Conservation (phyloP, 2,329 filamentous ascomycete genomes). For the Penicillium sp. region DNA sequence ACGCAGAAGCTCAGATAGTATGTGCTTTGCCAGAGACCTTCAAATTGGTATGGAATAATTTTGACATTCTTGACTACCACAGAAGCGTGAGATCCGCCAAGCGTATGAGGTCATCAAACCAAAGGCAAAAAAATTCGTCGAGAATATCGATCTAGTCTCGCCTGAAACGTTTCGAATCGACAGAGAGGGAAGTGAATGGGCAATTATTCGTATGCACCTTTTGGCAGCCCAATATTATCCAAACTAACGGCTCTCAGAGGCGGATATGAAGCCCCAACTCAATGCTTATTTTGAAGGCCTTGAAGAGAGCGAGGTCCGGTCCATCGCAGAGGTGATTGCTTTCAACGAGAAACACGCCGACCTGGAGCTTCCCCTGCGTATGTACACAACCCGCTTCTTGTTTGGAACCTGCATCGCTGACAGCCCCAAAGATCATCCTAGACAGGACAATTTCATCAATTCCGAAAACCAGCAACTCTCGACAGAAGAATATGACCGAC, state of each 20-base stretch:
- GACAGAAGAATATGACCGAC: conserved; percentile 7
- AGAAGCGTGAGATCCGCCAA: conserved; percentile 3
- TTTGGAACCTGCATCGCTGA: neutral
- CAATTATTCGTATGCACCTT: conserved; percentile 6
- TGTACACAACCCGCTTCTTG: neutral
- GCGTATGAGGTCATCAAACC: conserved; percentile 9
- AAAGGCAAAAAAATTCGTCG: conserved; percentile 5
- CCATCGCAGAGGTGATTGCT: conserved; percentile 11
- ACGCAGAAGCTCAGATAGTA: conserved; percentile 11
- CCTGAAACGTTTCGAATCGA: conserved; percentile 4
- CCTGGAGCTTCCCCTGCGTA: conserved; percentile 11
- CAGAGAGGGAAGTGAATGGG: conserved; percentile 4
- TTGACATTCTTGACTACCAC: neutral
- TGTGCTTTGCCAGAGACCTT: neutral
- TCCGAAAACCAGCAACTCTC: conserved; percentile 3
- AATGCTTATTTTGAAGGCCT: conserved; percentile 11
- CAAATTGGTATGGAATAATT: too few species aligned
- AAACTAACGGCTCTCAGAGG: conserved; percentile 1
- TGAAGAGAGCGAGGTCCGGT: conserved; percentile 9
- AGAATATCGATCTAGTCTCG: conserved; percentile 9
- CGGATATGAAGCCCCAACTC: conserved; percentile 7
- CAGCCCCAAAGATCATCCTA: conserved; percentile 6
- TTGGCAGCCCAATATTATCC: too few species aligned
- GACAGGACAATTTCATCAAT: conserved; percentile 7
- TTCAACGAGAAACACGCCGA: conserved; percentile 14